phyloP scores from a whole-genome alignment of 2,329 filamentous ascomycete species.

The Sarocladium brachiariae region DNA sequence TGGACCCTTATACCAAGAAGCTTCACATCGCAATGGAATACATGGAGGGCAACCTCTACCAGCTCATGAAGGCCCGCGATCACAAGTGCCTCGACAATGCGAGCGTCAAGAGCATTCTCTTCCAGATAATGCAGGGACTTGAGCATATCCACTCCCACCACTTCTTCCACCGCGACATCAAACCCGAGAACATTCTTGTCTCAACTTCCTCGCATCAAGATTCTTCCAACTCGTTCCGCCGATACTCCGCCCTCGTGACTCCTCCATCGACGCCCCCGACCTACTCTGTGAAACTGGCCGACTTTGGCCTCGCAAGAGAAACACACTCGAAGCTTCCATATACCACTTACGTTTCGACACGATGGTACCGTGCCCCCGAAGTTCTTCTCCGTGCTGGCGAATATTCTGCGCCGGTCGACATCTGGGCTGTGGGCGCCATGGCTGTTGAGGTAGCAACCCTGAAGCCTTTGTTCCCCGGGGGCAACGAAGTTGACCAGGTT shows the following conservation, averaged over 20 bases:
- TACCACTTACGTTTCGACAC: constrained; percentile 95
- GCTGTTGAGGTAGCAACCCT: constrained; percentile 94
- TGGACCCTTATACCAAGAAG: constrained; percentile 92
- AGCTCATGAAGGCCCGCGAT: constrained; percentile 96
- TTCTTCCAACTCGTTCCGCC: constrained; percentile 74
- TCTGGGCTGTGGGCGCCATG: constrained; percentile 98
- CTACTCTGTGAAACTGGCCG: constrained; percentile 97
- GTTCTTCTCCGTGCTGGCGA: constrained; percentile 89
- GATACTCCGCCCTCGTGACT: constrained; percentile 89
- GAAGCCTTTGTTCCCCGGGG: constrained; percentile 93
- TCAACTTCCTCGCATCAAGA: constrained; percentile 84
- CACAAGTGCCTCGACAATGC: constrained; percentile 86
- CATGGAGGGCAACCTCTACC: constrained; percentile 98
- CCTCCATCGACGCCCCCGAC: constrained; percentile 88
- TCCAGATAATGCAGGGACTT: constrained; percentile 91
- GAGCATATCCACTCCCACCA: constrained; percentile 96
- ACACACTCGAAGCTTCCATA: constrained; percentile 95
- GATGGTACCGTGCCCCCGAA: constrained; percentile 97
- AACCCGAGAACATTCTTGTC: constrained; percentile 97
- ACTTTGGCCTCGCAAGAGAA: constrained; percentile 95
- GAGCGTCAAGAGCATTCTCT: constrained; percentile 96
- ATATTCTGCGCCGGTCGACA: constrained; percentile 95
- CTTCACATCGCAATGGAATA: constrained; percentile 99
- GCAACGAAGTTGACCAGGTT: constrained; percentile 97
- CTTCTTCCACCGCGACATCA: constrained; percentile 99